These are phyloP conservation scores for Alternaria triticimaculans DNA, from an alignment of 2,329 filamentous ascomycete species.

Conservation along the genomic window DNA sequence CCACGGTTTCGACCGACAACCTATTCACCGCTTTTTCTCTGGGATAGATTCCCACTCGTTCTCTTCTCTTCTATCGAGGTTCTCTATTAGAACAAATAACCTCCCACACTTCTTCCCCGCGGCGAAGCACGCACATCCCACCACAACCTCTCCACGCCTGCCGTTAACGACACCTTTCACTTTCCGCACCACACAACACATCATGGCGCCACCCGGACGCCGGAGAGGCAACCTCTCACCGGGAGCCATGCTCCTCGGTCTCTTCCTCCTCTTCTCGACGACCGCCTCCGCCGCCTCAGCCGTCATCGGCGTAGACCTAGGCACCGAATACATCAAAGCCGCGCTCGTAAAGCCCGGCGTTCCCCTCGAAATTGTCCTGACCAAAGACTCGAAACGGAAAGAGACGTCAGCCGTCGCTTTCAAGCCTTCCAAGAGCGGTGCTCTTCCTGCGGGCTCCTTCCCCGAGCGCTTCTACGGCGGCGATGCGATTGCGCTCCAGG, in stretches of 20 bases:
- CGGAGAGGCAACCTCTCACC: slow-evolving; percentile 50
- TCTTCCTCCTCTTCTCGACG: slow-evolving; percentile 61
- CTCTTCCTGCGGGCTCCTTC: slow-evolving; percentile 64
- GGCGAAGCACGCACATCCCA: slow-evolving; percentile 30
- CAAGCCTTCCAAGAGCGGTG: slow-evolving; percentile 76
- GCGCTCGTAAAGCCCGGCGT: slow-evolving; percentile 95
- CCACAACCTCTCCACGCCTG: slow-evolving; percentile 15
- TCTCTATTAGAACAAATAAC: slow-evolving; percentile 9
- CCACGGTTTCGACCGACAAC: slow-evolving; percentile 21
- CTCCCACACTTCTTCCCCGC: slow-evolving; percentile 19
- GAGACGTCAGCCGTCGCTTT: slow-evolving; percentile 91
- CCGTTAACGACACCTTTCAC: slow-evolving; percentile 9
- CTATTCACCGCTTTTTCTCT: slow-evolving; percentile 9
- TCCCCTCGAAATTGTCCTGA: slow-evolving; percentile 95
- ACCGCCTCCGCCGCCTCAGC: slow-evolving; percentile 71
- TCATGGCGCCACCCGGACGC: slow-evolving; percentile 57
- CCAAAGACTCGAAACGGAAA: slow-evolving; percentile 97
- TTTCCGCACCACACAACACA: slow-evolving; percentile 30
- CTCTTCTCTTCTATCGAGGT: slow-evolving; percentile 19
- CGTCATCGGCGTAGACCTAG: slow-evolving; percentile 90
- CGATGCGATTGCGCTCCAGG: slow-evolving; percentile 85
- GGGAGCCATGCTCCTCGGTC: slow-evolving; percentile 58
- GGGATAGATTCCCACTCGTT: slow-evolving; percentile 39
- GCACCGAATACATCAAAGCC: slow-evolving; percentile 97
- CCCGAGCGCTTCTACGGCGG: slow-evolving; percentile 92